phyloP scores from a whole-genome alignment of 805 yeast genomes.

The Candida andamanensis region DNA sequence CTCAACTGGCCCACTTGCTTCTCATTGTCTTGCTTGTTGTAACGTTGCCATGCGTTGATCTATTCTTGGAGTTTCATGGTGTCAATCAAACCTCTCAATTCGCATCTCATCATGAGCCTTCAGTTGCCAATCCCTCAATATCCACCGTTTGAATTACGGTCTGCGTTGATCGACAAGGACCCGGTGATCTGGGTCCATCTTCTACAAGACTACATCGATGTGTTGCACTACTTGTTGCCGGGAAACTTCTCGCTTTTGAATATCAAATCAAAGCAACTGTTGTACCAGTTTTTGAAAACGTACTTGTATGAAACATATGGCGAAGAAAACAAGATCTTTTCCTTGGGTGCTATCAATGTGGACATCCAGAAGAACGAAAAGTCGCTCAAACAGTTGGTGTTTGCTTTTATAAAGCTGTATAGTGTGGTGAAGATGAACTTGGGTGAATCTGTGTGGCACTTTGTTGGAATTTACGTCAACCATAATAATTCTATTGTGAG shows the following conservation, averaged over 20 bases:
- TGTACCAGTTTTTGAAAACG: constrained; percentile 50
- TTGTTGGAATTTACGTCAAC: constrained; percentile 49
- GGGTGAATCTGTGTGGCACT: constrained; percentile 65
- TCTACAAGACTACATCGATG: constrained; percentile 55
- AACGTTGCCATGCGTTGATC: no score
- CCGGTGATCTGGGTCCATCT: constrained; percentile 81
- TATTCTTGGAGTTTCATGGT: no score
- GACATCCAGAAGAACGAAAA: constrained; percentile 55
- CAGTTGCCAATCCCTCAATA: constrained; percentile 62
- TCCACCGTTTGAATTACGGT: constrained; percentile 71
- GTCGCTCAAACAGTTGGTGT: constrained; percentile 44
- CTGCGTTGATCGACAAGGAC: constrained; percentile 74
- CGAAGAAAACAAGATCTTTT: constrained; percentile 56
- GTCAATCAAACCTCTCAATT: no score
- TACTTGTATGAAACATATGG: constrained; percentile 58
- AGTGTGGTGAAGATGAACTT: constrained; percentile 55
- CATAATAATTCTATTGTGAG: constrained; percentile 43
- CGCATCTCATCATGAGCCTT: no score
- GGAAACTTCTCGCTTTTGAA: constrained; percentile 35
- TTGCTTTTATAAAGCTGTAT: constrained; percentile 44
- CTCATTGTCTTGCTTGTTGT: no score
- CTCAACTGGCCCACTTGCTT: no score
- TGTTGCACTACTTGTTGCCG: constrained; percentile 45
- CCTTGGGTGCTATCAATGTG: constrained; percentile 68
- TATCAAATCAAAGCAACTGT: constrained; percentile 54